A percentile compares a stretch with the other conserved stretches of the same genome.
These are phyloP conservation scores for Plasmodium falciparum DNA, from an alignment of 169 alveolate genomes.

Conservation along the genomic window DNA sequence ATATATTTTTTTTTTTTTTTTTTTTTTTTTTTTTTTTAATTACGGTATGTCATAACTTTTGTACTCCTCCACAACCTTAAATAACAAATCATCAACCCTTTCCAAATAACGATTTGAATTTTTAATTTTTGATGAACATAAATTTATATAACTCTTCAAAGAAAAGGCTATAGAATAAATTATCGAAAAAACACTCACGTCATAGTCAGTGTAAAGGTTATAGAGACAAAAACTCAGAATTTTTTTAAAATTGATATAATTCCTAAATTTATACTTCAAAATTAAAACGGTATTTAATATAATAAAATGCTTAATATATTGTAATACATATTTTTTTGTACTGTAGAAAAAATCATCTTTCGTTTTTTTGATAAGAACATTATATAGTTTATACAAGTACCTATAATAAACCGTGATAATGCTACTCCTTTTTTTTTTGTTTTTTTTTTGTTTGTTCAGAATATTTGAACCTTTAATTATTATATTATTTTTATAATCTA, in stretches of 20 bases:
- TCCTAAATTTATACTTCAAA: conserved; percentile 30
- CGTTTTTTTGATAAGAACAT: conserved; percentile 29
- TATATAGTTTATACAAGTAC: conserved; percentile 33
- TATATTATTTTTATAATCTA: neutral
- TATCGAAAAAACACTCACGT: conserved; percentile 37
- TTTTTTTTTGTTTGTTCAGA: conserved; percentile 25
- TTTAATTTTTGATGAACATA: conserved; percentile 47
- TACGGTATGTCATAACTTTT: conserved; percentile 45
- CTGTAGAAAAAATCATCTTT: conserved; percentile 51
- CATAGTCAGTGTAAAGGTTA: conserved; percentile 46
- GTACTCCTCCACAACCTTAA: conserved; percentile 31
- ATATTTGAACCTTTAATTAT: conserved; percentile 35
- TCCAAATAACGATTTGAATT: conserved; percentile 29
- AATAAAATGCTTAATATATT: conserved; percentile 43
- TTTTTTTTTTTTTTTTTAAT: conserved; percentile 5
- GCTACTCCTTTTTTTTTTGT: conserved; percentile 4
- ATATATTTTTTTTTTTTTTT: neutral
- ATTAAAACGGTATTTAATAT: conserved; percentile 30
- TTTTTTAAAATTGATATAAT: conserved; percentile 19
- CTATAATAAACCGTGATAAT: conserved; percentile 17
- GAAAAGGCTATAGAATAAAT: conserved; percentile 57
- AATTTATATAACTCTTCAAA: conserved; percentile 28
- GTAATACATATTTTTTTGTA: conserved; percentile 35
- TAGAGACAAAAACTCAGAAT: conserved; percentile 43
- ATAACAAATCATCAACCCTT: conserved; percentile 34